phyloP scores from a whole-genome alignment of 768 basidiomycete genomes.

The Exsudoporus frostii region DNA sequence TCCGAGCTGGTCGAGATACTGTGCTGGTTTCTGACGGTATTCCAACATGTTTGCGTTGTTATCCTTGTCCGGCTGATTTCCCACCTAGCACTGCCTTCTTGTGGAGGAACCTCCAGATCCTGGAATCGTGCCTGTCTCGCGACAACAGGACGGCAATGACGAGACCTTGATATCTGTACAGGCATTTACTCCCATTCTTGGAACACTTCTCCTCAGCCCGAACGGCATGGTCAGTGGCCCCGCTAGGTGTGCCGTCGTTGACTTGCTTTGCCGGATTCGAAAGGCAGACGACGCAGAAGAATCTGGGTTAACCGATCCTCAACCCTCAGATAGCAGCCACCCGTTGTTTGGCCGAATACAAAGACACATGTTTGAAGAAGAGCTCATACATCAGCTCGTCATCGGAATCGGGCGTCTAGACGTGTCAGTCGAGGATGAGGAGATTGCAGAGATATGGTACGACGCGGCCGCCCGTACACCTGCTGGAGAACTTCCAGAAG shows the following conservation, averaged over 20 bases:
- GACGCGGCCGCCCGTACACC: conserved; percentile 32
- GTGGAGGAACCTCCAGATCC: conserved; percentile 42
- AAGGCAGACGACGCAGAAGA: conserved; percentile 49
- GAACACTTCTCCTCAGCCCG: conserved; percentile 79
- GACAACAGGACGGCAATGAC: conserved; percentile 14
- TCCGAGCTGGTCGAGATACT: conserved; percentile 75
- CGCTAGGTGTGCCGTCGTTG: conserved; percentile 73
- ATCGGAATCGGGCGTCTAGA: conserved; percentile 85
- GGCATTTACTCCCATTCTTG: conserved; percentile 89
- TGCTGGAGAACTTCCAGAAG: conserved; percentile 25
- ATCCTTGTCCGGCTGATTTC: conserved; percentile 1
- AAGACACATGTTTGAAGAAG: conserved; percentile 67
- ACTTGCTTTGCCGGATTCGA: conserved; percentile 68
- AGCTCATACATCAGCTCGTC: conserved; percentile 82
- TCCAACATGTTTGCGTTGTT: conserved; percentile 9
- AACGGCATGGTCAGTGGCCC: conserved; percentile 70
- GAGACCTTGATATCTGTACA: conserved; percentile 64
- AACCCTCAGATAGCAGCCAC: conserved; percentile 23
- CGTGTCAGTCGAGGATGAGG: conserved; percentile 33
- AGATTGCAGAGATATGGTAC: conserved; percentile 32
- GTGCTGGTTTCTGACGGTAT: conserved; percentile 88
- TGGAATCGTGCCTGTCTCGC: conserved; percentile 7
- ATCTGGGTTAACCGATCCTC: conserved; percentile 34
- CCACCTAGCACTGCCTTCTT: conserved; percentile 61
- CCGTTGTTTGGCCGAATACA: conserved; percentile 55